Evolutionary conservation across 2,329 filamentous ascomycete genomes (phyloP), one percentile per base, ranked within the genome.

Genomic region (Talaromyces pinophilus): DNA sequence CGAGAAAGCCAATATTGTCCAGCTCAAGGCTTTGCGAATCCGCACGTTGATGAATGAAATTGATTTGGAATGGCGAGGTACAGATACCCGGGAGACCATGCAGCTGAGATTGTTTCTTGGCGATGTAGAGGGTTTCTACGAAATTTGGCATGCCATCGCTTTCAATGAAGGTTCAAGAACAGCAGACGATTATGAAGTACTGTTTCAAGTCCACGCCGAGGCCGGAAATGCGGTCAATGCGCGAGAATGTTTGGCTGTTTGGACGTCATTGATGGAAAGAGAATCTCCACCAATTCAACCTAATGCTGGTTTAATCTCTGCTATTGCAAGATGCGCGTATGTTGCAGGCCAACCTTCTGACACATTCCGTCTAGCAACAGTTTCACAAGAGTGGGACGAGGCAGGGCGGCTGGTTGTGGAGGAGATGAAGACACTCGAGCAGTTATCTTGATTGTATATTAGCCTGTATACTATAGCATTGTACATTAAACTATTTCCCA

Each of bases 81-180:
- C 1, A 19, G 42, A 48, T 7, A 3, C 57, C 11, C 60, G 60
- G 42, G 60, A 67, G 6, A 63, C 48, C 5, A 76, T 79, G 71
- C 66, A 73, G 5, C 71, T 75, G 4, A 69, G 74, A 25, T 77
- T 85, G 5, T 69, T 70, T 22, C 80, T 81, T 67, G 71, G 74
- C 19, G 78, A 87, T 69, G 89, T 86, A 82, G 74, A 82, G 17
- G 78, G 80, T 5, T 87, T 91, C 71, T 90, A 87, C 87, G 81
- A 86, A 22, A 72, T 82, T 10, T 91, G 89, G 82, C 82, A 83
- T 64, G 80, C 83, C 65, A 82, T 86, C 3, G 77, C 87, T 15
- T 80, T 84, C 48, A 82, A 84, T 70, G 76, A 82, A 46, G 72
- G 76, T 8, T 71, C 80, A 1, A 85, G 88, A 22, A 83, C 84